phyloP scores from a whole-genome alignment of 2,329 filamentous ascomycete genomes.

The Verticillium albo-atrum region DNA sequence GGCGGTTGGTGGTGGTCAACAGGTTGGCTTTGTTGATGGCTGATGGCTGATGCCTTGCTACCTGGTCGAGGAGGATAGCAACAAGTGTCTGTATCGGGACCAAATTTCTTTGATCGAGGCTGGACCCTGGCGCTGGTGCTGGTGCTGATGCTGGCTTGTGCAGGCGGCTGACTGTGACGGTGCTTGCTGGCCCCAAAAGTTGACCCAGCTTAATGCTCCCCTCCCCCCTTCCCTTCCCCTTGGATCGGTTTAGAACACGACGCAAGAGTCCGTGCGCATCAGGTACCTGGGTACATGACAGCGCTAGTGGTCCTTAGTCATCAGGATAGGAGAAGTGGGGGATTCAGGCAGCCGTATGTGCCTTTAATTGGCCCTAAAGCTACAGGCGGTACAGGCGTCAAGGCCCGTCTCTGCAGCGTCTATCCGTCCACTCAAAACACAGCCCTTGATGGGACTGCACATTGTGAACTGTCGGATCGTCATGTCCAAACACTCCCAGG shows the following conservation, averaged over 20 bases:
- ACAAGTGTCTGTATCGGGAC: not conserved
- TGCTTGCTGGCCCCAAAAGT: not conserved
- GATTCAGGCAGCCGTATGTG: not conserved
- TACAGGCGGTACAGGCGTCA: not conserved
- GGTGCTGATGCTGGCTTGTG: not conserved
- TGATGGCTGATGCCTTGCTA: not conserved
- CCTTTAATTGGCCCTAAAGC: not conserved
- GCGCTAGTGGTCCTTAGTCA: not conserved
- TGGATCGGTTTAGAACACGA: not conserved
- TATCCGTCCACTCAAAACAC: not conserved
- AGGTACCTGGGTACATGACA: no score
- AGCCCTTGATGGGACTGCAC: not conserved
- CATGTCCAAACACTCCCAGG: no score
- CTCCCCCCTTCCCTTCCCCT: not conserved
- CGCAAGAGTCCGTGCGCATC: constrained; percentile 1
- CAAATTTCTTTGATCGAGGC: constrained; percentile 12
- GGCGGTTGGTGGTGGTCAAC: not conserved
- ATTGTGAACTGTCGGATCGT: not conserved
- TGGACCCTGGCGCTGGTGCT: not conserved
- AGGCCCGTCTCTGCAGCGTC: not conserved
- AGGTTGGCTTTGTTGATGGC: not conserved
- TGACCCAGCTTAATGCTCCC: not conserved
- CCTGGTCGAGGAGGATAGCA: no score
- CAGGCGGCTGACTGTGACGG: not conserved
- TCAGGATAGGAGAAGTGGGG: not conserved